Conservation (phyloP, 2,329 filamentous ascomycete genomes). For the Diaporthe velutina region DNA sequence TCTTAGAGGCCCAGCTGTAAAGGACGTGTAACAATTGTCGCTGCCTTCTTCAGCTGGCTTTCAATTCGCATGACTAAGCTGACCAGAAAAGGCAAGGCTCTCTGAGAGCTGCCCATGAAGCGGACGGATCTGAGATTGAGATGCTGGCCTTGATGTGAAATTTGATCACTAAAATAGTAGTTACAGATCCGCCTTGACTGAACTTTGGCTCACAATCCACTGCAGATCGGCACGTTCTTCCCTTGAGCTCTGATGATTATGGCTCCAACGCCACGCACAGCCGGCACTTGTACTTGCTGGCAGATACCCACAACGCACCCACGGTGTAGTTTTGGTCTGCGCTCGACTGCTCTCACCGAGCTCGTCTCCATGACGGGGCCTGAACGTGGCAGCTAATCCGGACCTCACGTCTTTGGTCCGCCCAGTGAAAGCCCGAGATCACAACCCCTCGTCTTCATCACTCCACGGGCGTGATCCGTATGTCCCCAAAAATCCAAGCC, state of each 20-base stretch:
- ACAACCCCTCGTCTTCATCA: too few species aligned
- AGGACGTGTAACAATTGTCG: background rate
- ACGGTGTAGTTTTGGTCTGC: background rate
- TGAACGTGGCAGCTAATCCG: too few species aligned
- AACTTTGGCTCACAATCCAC: background rate
- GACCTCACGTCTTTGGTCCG: too few species aligned
- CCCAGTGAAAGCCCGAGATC: background rate
- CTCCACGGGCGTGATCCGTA: too few species aligned
- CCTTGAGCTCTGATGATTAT: background rate
- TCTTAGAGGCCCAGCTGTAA: background rate
- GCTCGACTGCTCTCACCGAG: background rate
- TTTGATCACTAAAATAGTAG: background rate
- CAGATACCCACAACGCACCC: background rate
- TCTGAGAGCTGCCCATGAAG: background rate
- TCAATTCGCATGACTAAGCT: conserved; percentile 5
- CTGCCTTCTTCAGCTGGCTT: conserved; percentile 1
- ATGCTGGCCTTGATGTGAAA: background rate
- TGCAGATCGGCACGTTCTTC: background rate
- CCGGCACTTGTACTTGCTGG: too few species aligned
- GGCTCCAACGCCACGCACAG: background rate
- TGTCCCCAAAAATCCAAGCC: background rate
- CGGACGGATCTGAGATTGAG: background rate
- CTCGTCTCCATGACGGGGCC: background rate
- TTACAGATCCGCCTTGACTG: too few species aligned
- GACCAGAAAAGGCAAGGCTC: background rate